phyloP scores from a whole-genome alignment of 768 basidiomycete species.

The Termitomyces eurrhizus region DNA sequence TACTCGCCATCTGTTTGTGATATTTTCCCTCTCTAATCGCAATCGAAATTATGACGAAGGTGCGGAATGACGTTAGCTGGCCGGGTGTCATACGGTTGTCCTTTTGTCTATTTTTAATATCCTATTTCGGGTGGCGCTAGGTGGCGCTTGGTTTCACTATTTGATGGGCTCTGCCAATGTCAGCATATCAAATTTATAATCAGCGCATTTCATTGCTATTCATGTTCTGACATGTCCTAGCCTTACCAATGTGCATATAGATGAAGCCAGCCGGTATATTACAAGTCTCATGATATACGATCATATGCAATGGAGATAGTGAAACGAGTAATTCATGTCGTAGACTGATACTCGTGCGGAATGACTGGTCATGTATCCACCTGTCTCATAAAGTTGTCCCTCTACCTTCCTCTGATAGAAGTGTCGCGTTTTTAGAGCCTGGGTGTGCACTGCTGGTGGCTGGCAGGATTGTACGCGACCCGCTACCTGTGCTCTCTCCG shows the following conservation, averaged over 20 bases:
- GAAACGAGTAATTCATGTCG: background rate
- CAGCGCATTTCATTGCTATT: background rate
- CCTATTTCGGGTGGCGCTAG: background rate
- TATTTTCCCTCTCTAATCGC: background rate
- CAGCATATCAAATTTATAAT: background rate
- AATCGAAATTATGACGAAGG: background rate
- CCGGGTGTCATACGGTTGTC: background rate
- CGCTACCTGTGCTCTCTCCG: background rate
- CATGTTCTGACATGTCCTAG: background rate
- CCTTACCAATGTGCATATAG: background rate
- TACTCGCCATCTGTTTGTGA: no score
- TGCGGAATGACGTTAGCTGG: background rate
- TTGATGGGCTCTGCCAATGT: background rate
- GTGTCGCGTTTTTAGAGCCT: background rate
- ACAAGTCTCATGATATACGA: background rate
- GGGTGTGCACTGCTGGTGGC: background rate
- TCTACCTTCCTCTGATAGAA: background rate
- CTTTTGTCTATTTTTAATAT: background rate
- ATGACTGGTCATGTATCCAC: background rate
- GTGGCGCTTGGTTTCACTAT: no score
- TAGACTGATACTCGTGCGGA: background rate
- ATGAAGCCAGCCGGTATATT: background rate
- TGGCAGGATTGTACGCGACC: constrained; percentile 1
- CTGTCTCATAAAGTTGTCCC: background rate
- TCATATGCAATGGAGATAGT: background rate